A percentile compares a stretch with the other conserved stretches of the same genome.
Evolutionary conservation across 371 early-diverging fungal species (phyloP).

Genomic region (Funneliformis caledonium): DNA sequence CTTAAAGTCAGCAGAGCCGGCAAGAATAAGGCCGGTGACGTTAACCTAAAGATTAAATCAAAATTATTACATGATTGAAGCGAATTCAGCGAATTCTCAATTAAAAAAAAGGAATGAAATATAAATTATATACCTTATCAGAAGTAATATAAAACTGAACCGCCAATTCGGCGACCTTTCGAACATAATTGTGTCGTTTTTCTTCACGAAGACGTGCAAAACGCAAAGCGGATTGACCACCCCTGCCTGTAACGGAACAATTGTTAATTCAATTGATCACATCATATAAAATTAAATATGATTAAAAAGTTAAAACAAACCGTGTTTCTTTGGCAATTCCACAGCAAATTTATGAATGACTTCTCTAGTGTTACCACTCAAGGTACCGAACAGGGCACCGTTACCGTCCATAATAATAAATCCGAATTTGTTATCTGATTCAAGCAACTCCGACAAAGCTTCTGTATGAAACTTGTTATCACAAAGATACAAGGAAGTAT

Average conservation of each 20-base stretch:
- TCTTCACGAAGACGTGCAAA: slow-evolving; percentile 99
- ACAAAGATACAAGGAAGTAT: slow-evolving; percentile 99
- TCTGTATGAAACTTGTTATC: slow-evolving; percentile 99
- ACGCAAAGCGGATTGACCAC: slow-evolving; percentile 99
- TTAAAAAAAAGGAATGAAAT: not conserved
- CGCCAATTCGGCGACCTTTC: slow-evolving; percentile 98
- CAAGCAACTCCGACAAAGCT: slow-evolving; percentile 90
- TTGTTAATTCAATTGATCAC: not conserved
- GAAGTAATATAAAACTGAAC: slow-evolving; percentile 92
- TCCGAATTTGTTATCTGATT: slow-evolving; percentile 97
- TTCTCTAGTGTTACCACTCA: slow-evolving; percentile 97
- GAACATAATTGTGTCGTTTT: slow-evolving; percentile 98
- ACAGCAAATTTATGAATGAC: slow-evolving; percentile 95
- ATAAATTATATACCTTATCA: slow-evolving; percentile 65
- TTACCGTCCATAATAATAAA: slow-evolving; percentile 99
- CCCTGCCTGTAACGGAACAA: slow-evolving; percentile 66
- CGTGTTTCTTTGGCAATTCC: slow-evolving; percentile 99
- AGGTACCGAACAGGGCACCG: slow-evolving; percentile 96
- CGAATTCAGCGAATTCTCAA: not conserved
- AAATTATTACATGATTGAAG: not conserved
- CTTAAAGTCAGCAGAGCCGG: slow-evolving; percentile 99
- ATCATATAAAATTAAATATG: not conserved
- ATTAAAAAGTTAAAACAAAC: slow-evolving; percentile 20
- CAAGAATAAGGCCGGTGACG: slow-evolving; percentile 94
- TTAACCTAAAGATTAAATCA: slow-evolving; percentile 55